Percentiles rank a stretch among this genome's conserved stretches.
These are phyloP conservation scores for Diaporthe batatas DNA, from an alignment of 2,329 filamentous ascomycete genomes.

Conservation along the genomic window DNA sequence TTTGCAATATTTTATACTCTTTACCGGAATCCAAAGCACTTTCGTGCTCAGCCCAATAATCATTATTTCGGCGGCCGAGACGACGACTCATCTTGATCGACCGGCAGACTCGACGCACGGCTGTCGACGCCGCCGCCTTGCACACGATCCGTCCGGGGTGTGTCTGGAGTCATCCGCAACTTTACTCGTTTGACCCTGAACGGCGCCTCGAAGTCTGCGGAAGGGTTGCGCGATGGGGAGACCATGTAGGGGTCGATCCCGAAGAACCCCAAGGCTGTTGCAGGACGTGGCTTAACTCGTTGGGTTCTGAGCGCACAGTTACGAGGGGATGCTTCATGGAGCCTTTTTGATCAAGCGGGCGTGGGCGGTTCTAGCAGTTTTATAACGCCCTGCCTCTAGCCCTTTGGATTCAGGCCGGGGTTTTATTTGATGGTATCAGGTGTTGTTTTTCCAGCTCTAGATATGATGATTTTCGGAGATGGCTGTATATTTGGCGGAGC, in stretches of 20 bases:
- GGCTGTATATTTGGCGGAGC: slow-evolving; percentile 7
- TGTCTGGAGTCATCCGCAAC: neutral
- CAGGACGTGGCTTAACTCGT: neutral
- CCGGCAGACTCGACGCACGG: neutral
- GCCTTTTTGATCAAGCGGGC: slow-evolving; percentile 14
- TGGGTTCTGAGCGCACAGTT: neutral
- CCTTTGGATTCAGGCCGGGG: neutral
- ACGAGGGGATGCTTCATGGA: slow-evolving; percentile 1
- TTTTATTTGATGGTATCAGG: neutral
- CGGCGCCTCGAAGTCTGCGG: neutral
- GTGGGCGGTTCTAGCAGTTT: slow-evolving; percentile 22
- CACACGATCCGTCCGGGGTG: neutral
- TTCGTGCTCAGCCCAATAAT: slow-evolving; percentile 33
- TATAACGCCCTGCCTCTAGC: neutral
- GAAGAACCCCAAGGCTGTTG: neutral
- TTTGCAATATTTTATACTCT: slow-evolving; percentile 41
- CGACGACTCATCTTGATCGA: neutral
- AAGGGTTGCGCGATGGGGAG: neutral
- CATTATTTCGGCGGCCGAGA: slow-evolving; percentile 21
- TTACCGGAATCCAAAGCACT: slow-evolving; percentile 25
- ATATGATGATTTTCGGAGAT: slow-evolving; percentile 5
- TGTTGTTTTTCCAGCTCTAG: slow-evolving; percentile 19
- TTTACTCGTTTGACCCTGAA: neutral
- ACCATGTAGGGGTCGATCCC: neutral
- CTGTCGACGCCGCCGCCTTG: neutral